Percentiles rank a stretch among this genome's conserved stretches.
Evolutionary conservation across 1,139 yeast genomes (phyloP).

Genomic region (Lizanozyma gosingica): DNA sequence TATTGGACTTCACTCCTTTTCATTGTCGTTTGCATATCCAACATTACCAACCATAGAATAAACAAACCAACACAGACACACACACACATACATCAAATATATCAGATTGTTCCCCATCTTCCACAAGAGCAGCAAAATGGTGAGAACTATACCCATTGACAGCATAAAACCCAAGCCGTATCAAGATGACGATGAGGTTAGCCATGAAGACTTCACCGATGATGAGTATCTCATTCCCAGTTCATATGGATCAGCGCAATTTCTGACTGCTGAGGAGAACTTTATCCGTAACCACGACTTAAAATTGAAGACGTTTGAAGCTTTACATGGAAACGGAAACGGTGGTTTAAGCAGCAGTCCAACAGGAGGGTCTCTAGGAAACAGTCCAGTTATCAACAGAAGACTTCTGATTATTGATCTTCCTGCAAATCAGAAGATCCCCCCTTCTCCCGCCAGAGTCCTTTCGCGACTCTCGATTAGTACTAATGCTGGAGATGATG

Average conservation of each 20-base stretch:
- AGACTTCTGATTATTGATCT: conserved; percentile 8
- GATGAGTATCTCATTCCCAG: conserved; percentile 21
- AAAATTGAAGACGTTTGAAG: conserved; percentile 56
- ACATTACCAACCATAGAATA: too few species aligned
- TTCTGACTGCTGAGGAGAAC: conserved; percentile 60
- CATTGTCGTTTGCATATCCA: too few species aligned
- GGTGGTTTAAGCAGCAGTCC: conserved; percentile 5
- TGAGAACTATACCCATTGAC: too few species aligned
- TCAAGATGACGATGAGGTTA: neutral
- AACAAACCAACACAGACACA: too few species aligned
- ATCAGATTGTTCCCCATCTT: too few species aligned
- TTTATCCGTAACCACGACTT: conserved; percentile 63
- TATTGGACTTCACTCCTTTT: too few species aligned
- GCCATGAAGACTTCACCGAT: conserved; percentile 9
- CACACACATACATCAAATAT: too few species aligned
- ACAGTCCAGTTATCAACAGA: conserved; percentile 9
- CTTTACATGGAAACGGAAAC: conserved; percentile 22
- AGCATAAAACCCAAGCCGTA: too few species aligned
- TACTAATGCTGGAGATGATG: conserved; percentile 1
- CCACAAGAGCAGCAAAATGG: too few species aligned
- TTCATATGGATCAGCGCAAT: conserved; percentile 45
- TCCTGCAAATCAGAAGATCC: conserved; percentile 6
- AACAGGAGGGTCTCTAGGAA: conserved; percentile 12
- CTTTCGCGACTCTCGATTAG: conserved; percentile 3
- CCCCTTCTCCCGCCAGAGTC: conserved; percentile 6